Base-by-base conservation (phyloP, 345 rosid species). In the Ceriops zippeliana region DNA sequence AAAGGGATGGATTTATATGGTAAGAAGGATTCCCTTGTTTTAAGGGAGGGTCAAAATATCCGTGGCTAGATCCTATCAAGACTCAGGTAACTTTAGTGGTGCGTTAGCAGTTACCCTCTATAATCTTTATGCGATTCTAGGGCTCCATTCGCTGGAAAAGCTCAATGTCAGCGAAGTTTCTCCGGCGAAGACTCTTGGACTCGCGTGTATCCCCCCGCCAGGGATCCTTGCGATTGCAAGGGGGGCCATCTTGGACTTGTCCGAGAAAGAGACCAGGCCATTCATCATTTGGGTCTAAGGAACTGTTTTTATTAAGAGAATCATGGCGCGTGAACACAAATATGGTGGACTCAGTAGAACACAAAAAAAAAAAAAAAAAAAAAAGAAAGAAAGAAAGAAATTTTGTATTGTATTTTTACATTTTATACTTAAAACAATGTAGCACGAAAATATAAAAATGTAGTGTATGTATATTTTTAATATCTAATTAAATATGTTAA, bases 291-390 rank as follows among this genome's bases (percentile, higher is more conserved):
- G 59, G n/a, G 42, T 4, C 26, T 28, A 51, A 72, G 78, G 73
- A 75, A 78, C 70, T 78, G 82, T 73, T 81, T 47, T 68, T 75
- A 79, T 34, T 7, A 7, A 6, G 26, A 7, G 6, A 34, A 34
- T 7, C 9, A 34, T 34, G 7, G 6, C 37, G 6, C 37, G 8
- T 7, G 1, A 34, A 34, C 37, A 1, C 8, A 34, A 34, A 34
- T 7, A 7, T 7, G 37, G 10, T 7, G 9, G 37, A 34, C 9
- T 34, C 37, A 34, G 7, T 7, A 0, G 37, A 7, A 34, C 8
- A 34, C 37, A 1, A 7, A 34, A 7, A 34, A 7, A 6, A 34
- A 32, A 32, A 32, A 32, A 6, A 5, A 6, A 1, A 34, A 1
- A 30, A 30, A 2, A 24, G 1, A 24, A 24, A 24, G 24, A 32